These are phyloP conservation scores for Bacterosira constricta DNA, from an alignment of 108 stramenopile species.

Conservation along the genomic window DNA sequence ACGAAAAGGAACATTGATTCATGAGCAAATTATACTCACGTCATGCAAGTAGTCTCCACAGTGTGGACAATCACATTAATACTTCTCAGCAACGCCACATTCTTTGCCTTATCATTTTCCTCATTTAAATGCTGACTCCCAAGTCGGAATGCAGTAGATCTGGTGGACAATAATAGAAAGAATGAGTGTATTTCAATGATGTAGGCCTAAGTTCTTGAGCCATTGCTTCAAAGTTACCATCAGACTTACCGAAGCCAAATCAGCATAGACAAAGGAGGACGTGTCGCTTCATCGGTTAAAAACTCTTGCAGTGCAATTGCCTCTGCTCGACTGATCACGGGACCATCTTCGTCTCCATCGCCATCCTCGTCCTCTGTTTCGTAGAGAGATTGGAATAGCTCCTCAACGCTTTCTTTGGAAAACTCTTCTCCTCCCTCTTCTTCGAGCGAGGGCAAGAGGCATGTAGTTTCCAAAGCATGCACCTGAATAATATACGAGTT, in stretches of 20 bases:
- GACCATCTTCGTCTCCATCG: constrained; percentile 6
- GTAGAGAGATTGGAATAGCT: constrained; percentile 14
- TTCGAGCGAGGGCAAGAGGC: constrained; percentile 23
- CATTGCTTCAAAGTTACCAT: no score
- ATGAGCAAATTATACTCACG: neutral
- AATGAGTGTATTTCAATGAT: no score
- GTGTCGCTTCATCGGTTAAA: constrained; percentile 15
- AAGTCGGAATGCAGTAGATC: constrained; percentile 72
- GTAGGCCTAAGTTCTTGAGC: no score
- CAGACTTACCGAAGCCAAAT: constrained; percentile 66
- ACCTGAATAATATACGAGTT: no score
- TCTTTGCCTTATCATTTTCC: constrained; percentile 51
- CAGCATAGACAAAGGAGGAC: constrained; percentile 66
- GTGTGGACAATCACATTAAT: constrained; percentile 72
- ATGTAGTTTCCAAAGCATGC: constrained; percentile 63
- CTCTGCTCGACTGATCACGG: constrained; percentile 8
- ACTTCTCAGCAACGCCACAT: constrained; percentile 55
- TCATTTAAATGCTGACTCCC: constrained; percentile 62
- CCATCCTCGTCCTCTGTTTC: neutral
- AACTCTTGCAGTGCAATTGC: constrained; percentile 7
- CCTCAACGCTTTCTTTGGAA: constrained; percentile 11
- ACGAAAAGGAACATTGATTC: neutral
- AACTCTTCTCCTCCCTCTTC: constrained; percentile 20
- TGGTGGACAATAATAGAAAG: no score
- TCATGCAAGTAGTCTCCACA: constrained; percentile 63